Evolutionary conservation across 1,284 basidiomycete genomes (phyloP), one percentile per base, ranked within the genome.

Genomic region (Apiotrichum gamsii): DNA sequence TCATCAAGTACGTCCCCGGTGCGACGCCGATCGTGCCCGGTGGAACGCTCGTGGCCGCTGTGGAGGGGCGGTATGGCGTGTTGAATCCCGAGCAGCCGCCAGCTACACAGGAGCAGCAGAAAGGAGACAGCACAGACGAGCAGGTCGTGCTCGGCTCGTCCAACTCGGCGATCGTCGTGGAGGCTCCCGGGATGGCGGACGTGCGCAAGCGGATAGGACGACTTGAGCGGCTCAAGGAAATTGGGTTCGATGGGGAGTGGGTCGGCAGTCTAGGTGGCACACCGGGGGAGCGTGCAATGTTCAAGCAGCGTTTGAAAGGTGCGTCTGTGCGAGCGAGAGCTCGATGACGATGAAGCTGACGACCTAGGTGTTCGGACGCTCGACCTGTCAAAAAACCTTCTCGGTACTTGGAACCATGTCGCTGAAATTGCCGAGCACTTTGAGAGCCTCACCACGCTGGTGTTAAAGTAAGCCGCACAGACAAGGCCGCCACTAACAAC

Each of bases 181-280:
- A 95, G 67, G 87, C 87, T 1, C 85, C 91, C 0, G 80, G 82
- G 36, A 75, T 95, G 39, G 82, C 87, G 61, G 85, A 83, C 60
- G 82, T 96, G 45, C 77, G 83, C 49, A 70, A 74, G 24, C 84
- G 85, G 39, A 78, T 94, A 15, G 75, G 82, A 1, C 73, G 80
- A 45, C 72, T 96, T 16, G 78, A 80, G 44, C 77, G 76, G 15
- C 74, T 96, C 37, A 80, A 81, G 30, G 83, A 88, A 64, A 81
- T 85, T 43, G 90, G 89, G 47, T 75, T 95, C 20, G 85, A 90
- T 57, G 77, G 77, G 55, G 79, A 82, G 53, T 71, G 75, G 38
- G 80, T 90, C 5, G 78, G 51, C 1, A 41, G 47, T 5, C 54
- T 84, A 20, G 75, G 66, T 5, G 75, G 79, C 10, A 80, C 82